Conservation (phyloP, 169 alveolate species). For the Cryptosporidium parvum region DNA sequence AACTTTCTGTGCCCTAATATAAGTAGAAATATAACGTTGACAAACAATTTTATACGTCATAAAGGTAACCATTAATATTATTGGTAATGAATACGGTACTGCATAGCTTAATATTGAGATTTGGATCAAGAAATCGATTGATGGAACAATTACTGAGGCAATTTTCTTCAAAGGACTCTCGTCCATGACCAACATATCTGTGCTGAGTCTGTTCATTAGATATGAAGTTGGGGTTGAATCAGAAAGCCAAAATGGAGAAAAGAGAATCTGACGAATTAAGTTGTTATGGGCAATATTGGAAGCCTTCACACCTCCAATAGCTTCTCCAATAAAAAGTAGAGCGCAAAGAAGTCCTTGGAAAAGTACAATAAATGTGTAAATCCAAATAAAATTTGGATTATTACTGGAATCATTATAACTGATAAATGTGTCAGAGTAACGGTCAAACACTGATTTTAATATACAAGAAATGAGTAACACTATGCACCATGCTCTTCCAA, state of each 20-base stretch:
- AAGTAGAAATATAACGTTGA: slow-evolving; percentile 34
- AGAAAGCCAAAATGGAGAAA: slow-evolving; percentile 61
- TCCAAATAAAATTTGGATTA: slow-evolving; percentile 35
- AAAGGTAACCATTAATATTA: slow-evolving; percentile 19
- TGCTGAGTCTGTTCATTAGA: slow-evolving; percentile 57
- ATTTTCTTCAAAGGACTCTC: slow-evolving; percentile 62
- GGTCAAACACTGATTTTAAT: slow-evolving; percentile 35
- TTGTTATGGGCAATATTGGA: slow-evolving; percentile 42
- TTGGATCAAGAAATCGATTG: slow-evolving; percentile 45
- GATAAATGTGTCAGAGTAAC: slow-evolving; percentile 50
- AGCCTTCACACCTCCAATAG: slow-evolving; percentile 62
- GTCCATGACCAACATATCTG: slow-evolving; percentile 65
- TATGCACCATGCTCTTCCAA: slow-evolving; percentile 49
- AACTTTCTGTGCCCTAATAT: slow-evolving; percentile 52
- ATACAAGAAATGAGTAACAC: slow-evolving; percentile 41
- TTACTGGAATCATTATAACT: slow-evolving; percentile 15
- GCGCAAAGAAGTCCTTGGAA: slow-evolving; percentile 43
- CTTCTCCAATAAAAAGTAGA: slow-evolving; percentile 64
- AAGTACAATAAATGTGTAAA: slow-evolving; percentile 35
- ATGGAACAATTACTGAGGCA: slow-evolving; percentile 72
- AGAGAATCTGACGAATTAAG: slow-evolving; percentile 16
- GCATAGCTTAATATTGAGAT: slow-evolving; percentile 43
- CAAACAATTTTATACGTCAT: slow-evolving; percentile 53
- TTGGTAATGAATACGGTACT: slow-evolving; percentile 35
- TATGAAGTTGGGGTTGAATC: slow-evolving; percentile 51